Conservation (phyloP, 2,329 filamentous ascomycete species). For the Claviceps sp. region DNA sequence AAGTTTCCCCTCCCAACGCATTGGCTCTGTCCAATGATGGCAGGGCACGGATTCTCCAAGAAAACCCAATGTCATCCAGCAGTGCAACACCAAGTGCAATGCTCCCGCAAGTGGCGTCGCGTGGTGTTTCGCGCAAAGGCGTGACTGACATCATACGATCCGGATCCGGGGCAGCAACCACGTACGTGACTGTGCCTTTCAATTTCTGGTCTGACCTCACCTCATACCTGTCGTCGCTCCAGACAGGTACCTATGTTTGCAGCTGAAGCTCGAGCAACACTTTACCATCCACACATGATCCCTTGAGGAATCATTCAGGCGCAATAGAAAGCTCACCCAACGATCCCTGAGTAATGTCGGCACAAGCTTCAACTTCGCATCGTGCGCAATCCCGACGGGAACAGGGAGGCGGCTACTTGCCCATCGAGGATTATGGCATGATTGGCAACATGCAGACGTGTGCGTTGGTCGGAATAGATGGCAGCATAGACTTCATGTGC, state of each 20-base stretch:
- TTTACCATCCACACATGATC: neutral
- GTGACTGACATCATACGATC: neutral
- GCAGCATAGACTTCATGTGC: conserved; percentile 66
- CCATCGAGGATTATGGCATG: conserved; percentile 66
- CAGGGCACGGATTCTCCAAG: too few relatives aligned
- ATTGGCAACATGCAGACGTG: conserved; percentile 73
- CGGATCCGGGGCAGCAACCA: neutral
- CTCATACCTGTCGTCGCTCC: neutral
- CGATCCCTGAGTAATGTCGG: conserved; percentile 15
- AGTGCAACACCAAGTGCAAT: neutral
- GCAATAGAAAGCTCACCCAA: neutral
- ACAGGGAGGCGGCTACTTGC: conserved; percentile 36
- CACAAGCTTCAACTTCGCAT: conserved; percentile 18
- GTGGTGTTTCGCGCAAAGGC: neutral
- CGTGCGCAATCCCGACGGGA: conserved; percentile 19
- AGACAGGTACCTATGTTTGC: neutral
- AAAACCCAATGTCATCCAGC: neutral
- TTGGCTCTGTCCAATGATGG: too few relatives aligned
- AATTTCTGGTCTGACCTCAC: neutral
- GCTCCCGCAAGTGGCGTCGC: neutral
- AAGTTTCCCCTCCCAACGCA: too few relatives aligned
- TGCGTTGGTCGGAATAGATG: conserved; percentile 60
- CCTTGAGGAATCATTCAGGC: too few relatives aligned
- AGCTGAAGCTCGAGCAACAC: neutral
- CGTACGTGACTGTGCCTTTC: neutral